Conservation (phyloP, 345 rosid genomes). For the Populus simonii region DNA sequence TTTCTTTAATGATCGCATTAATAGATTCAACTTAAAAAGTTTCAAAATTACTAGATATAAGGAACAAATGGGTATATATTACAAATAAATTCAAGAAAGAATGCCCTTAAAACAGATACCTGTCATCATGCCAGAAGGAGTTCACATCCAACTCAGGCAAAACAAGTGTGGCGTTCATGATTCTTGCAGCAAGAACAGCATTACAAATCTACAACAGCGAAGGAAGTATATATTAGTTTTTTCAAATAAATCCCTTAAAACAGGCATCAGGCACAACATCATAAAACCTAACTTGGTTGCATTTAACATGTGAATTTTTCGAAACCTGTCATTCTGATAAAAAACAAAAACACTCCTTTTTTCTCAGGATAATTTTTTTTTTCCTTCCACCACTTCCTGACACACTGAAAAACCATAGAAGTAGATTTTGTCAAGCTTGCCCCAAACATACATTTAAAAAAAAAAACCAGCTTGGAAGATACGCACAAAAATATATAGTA, state of each 20-base stretch:
- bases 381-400: not conserved
- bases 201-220: slow-evolving; percentile 73
- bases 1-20: not conserved
- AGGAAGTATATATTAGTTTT: slow-evolving; percentile 4
- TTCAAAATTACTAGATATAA: not conserved
- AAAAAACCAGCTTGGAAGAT: not conserved
- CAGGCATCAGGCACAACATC: not conserved
- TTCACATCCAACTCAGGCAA: slow-evolving; percentile 95
- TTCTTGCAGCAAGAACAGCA: slow-evolving; percentile 99
- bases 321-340: not conserved
- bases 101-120: slow-evolving; percentile 42
- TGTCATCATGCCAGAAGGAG: slow-evolving; percentile 98
- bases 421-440: not conserved
- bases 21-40: not conserved
- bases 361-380: no score
- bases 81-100: not conserved
- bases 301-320: not conserved
- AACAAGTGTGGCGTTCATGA: slow-evolving; percentile 98
- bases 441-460: not conserved
- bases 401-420: not conserved
- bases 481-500: not conserved
- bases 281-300: not conserved
- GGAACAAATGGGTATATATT: not conserved
- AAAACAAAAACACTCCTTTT: not conserved
- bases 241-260: not conserved